These are phyloP conservation scores for Pisolithus thermaeus DNA, from an alignment of 1,284 basidiomycete genomes.

Conservation along the genomic window DNA sequence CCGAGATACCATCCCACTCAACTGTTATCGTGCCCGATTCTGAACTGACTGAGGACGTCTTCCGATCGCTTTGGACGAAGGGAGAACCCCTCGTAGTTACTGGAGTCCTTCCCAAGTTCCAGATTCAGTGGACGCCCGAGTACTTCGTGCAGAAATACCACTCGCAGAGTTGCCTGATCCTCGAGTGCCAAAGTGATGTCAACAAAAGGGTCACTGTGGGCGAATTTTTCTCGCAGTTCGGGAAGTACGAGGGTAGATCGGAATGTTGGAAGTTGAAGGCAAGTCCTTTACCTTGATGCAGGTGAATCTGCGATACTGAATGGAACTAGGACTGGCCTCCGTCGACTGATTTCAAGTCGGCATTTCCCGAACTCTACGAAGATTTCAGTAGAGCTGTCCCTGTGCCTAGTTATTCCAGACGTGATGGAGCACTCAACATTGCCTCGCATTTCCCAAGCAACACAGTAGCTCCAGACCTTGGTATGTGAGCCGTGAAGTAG, in stretches of 20 bases:
- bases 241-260: conserved; percentile 50
- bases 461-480: conserved; percentile 82
- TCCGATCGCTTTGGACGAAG: conserved; percentile 64
- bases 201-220: conserved; percentile 61
- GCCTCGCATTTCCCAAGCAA: conserved; percentile 85
- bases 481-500: conserved; percentile 29
- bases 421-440: conserved; percentile 85
- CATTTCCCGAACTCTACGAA: conserved; percentile 82
- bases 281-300: conserved; percentile 22
- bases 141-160: conserved; percentile 73
- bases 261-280: conserved; percentile 81
- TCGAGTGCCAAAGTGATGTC: conserved; percentile 73
- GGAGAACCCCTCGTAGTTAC: conserved; percentile 78
- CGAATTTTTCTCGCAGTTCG: conserved; percentile 80
- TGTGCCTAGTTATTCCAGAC: conserved; percentile 81
- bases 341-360: conserved; percentile 74
- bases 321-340: conserved; percentile 81
- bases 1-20: conserved; percentile 36
- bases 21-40: conserved; percentile 43
- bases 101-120: conserved; percentile 55
- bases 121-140: conserved; percentile 74
- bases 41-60: conserved; percentile 55
- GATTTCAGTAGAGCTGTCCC: conserved; percentile 85
- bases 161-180: conserved; percentile 61
- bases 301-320: conserved; percentile 4